Base-by-base conservation (phyloP, 495 filamentous ascomycete species). In the Alectoria sarmentosa region DNA sequence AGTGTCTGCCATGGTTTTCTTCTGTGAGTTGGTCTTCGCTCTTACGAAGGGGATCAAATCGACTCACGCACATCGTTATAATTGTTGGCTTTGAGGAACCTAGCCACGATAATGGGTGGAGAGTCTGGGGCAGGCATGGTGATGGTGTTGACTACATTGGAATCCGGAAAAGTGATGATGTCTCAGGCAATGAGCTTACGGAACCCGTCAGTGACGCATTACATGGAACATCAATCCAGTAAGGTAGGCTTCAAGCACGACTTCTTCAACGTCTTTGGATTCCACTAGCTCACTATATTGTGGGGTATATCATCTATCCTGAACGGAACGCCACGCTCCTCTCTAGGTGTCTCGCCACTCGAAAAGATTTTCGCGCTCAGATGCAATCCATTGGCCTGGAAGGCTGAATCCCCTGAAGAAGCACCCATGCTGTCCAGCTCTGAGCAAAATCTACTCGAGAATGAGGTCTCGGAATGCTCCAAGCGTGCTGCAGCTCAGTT, bases 61-160 rank as follows among this genome's bases (percentile, higher is more conserved):
- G 52, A 54, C 30, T 39, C 14, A 56, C 66, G 60, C 65, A 79
- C 82, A 68, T 87, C 80, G 17, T 73, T 69, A 71, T 87, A 88
- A 41, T 81, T 77, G 68, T 86, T 85, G 1, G 83, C 72, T 65
- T 80, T 80, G 26, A 89, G 75, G 64, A 83, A 89, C 19, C 85
- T 80, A 46, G 87, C 86, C 15, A 89, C 83, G 26, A 89, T 73
- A 13, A 82, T 66, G 10, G 76, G 73, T 14, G 82, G 76, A 19
- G 79, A 79, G 64, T 80, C 78, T 4, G 66, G 44, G 3, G 77
- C 71, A 36, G 79, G 75, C 79, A 80, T 81, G 36, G 49, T 57
- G 38, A 49, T 17, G 26, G 28, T 10, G 4, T 56, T 15, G 21
- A 21, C 15, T 21, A 28, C 1, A 10, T 28, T 30, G 1, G 52